Evolutionary conservation across 495 filamentous ascomycete species (phyloP), one percentile per base, ranked within the genome.

Genomic region (Trichoderma parareesei): DNA sequence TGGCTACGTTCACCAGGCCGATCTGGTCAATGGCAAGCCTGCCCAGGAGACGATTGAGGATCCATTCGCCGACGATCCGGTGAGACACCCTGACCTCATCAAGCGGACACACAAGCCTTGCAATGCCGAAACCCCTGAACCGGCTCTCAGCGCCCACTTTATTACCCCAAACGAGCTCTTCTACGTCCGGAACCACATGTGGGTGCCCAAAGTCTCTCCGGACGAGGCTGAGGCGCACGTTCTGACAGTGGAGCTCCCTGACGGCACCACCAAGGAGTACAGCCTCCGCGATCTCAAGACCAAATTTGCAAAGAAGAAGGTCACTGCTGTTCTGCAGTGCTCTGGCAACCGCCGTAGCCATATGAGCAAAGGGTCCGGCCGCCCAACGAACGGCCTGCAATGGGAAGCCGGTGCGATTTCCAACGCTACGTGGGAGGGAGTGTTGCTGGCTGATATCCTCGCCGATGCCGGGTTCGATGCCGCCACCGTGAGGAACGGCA

Each of bases 171-270:
- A 77, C 18, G 70, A 74, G 9, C 65, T 84, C 5, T 86, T 86
- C 69, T 88, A 87, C 67, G 80, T 88, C 3, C 77, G 86, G 4
- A 84, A 85, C 67, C 86, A 88, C 72, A 81, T 86, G 72, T 81
- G 83, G 79, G 85, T 87, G 61, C 85, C 86, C 0, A 74, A 76
- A 57, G 70, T 84, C 2, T 69, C 76, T 35, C 72, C 74, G 14
- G 59, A 69, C 40, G 70, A 75, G 9, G 77, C 74, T 4, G 78
- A 77, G 1, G 70, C 76, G 9, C 79, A 87, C 60, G 73, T 67
- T 0, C 65, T 88, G 7, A 77, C 75, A 5, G 67, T 87, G 40
- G 84, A 88, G 73, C 73, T 88, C 7, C 76, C 73, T 0, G 82
- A 83, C 65, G 84, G 86, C 37, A 76, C 80, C 38, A 75, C 70